Percentiles rank a stretch among this genome's conserved stretches.
These are phyloP conservation scores for Ceratobasidium sp. DNA, from an alignment of 1,284 basidiomycete species.

Conservation along the genomic window DNA sequence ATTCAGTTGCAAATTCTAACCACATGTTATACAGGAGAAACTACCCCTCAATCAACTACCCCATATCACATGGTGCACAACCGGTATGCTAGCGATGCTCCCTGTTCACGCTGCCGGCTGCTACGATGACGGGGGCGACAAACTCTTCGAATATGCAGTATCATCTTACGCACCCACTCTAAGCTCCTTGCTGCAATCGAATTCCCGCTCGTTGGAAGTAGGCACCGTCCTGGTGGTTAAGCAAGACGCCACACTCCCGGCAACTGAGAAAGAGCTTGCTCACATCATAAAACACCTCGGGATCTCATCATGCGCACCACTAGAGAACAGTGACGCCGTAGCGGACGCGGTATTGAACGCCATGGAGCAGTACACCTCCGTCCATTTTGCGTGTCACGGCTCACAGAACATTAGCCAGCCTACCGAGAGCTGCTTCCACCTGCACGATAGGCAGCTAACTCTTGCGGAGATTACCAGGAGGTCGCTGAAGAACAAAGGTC, in stretches of 20 bases:
- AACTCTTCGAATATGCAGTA: neutral
- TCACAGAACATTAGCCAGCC: neutral
- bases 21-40: neutral
- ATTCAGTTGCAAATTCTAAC: no score
- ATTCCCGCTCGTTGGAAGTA: neutral
- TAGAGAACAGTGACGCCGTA: neutral
- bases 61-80: slow-evolving; percentile 10
- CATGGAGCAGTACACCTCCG: neutral
- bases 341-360: neutral
- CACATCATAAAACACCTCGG: no score
- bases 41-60: neutral
- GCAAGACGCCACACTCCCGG: neutral
- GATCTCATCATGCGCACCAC: neutral
- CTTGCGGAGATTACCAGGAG: neutral
- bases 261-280: no score
- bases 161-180: slow-evolving; percentile 7
- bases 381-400: neutral
- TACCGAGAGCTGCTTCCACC: neutral
- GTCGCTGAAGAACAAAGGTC: neutral
- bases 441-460: neutral
- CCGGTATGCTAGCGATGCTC: neutral
- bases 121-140: neutral
- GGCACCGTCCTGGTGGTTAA: neutral
- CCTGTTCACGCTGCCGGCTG: neutral
- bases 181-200: neutral